phyloP scores from a whole-genome alignment of 306 rosid genomes.

The Vigna trinervia region DNA sequence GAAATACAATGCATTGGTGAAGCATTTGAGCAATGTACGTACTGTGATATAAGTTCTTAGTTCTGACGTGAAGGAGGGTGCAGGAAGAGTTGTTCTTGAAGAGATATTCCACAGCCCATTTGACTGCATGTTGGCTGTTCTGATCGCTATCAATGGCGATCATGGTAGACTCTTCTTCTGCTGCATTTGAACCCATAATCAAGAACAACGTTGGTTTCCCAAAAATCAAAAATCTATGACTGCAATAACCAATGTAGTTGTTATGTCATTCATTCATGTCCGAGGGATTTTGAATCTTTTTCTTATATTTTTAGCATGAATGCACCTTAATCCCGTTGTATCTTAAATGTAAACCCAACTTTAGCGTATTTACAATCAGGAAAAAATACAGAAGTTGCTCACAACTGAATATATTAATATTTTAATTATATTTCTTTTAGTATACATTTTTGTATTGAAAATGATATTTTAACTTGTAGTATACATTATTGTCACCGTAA shows the following conservation, averaged over 20 bases:
- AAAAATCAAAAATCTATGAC: not conserved
- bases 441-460: no score
- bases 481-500: no score
- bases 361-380: not conserved
- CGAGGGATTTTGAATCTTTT: not conserved
- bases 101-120: constrained; percentile 81
- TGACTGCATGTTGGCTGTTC: constrained; percentile 68
- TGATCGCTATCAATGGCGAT: constrained; percentile 67
- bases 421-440: no score
- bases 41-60: constrained; percentile 61
- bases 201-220: not conserved
- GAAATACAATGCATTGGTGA: no score
- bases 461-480: no score
- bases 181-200: constrained; percentile 5
- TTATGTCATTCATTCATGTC: not conserved
- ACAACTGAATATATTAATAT: no score
- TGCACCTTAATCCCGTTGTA: not conserved
- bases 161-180: constrained; percentile 32
- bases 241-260: not conserved
- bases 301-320: not conserved
- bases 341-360: constrained; percentile 1
- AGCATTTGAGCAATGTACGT: no score
- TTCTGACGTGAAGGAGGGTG: constrained; percentile 66
- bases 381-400: no score
- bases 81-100: constrained; percentile 47